Percentiles rank a stretch among this genome's conserved stretches.
Evolutionary conservation across 2,329 filamentous ascomycete genomes (phyloP).

Genomic region (Colletotrichum zoysiae): DNA sequence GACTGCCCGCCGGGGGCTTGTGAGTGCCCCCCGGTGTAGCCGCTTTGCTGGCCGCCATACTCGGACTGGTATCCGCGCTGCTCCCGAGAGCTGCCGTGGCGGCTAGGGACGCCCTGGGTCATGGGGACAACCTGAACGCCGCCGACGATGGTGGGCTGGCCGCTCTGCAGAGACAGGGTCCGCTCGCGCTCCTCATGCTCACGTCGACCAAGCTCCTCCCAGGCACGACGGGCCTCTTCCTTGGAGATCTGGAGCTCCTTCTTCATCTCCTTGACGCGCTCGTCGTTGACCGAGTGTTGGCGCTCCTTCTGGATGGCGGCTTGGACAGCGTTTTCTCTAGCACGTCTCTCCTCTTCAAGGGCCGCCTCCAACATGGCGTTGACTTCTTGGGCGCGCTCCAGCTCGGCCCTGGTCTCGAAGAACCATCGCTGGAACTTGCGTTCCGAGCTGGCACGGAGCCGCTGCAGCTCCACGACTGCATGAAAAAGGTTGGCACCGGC

Average conservation of each 20-base stretch:
- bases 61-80: slow-evolving; percentile 47
- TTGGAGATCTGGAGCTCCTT: slow-evolving; percentile 95
- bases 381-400: slow-evolving; percentile 86
- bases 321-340: slow-evolving; percentile 74
- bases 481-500: slow-evolving; percentile 98
- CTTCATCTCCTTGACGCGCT: slow-evolving; percentile 88
- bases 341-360: slow-evolving; percentile 80
- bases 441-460: slow-evolving; percentile 93
- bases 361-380: slow-evolving; percentile 83
- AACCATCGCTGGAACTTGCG: slow-evolving; percentile 99
- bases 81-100: slow-evolving; percentile 61
- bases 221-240: slow-evolving; percentile 93
- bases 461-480: slow-evolving; percentile 94
- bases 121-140: slow-evolving; percentile 97
- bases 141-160: slow-evolving; percentile 88
- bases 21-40: slow-evolving; percentile 54
- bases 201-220: slow-evolving; percentile 94
- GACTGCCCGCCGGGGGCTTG: slow-evolving; percentile 59
- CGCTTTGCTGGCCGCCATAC: slow-evolving; percentile 47
- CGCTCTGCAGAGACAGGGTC: slow-evolving; percentile 85
- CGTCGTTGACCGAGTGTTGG: slow-evolving; percentile 78
- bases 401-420: slow-evolving; percentile 90
- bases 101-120: slow-evolving; percentile 76
- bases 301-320: slow-evolving; percentile 75
- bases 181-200: slow-evolving; percentile 94